phyloP scores from a whole-genome alignment of 2,329 filamentous ascomycete genomes.

The Bipolaris sorokiniana region DNA sequence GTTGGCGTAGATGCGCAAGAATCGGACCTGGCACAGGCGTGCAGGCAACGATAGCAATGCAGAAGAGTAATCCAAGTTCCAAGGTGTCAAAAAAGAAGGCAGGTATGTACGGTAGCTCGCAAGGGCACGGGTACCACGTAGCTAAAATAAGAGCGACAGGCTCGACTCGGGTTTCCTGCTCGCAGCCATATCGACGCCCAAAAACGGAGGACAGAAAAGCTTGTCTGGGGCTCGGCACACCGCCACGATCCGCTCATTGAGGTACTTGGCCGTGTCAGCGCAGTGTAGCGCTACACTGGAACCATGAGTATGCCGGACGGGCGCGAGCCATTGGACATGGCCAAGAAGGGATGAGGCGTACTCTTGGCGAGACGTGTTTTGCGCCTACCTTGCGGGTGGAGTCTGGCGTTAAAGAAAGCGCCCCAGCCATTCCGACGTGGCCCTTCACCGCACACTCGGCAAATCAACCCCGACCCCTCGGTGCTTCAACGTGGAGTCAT shows the following conservation, averaged over 20 bases:
- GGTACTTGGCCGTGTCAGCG: slow-evolving; percentile 8
- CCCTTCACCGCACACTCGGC: slow-evolving; percentile 4
- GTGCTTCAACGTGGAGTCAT: background rate
- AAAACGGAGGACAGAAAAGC: slow-evolving; percentile 15
- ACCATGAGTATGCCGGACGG: slow-evolving; percentile 8
- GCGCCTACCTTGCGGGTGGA: slow-evolving; percentile 5
- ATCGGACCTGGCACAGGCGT: slow-evolving; percentile 6
- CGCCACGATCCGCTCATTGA: slow-evolving; percentile 18
- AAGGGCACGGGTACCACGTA: slow-evolving; percentile 20
- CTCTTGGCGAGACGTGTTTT: slow-evolving; percentile 4
- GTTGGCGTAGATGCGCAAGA: slow-evolving; percentile 2
- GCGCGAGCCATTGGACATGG: slow-evolving; percentile 14
- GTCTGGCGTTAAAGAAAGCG: slow-evolving; percentile 10
- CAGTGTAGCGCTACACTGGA: slow-evolving; percentile 15
- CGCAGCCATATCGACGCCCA: slow-evolving; percentile 9
- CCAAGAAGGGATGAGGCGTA: slow-evolving; percentile 6
- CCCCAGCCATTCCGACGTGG: slow-evolving; percentile 14
- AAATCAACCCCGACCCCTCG: background rate
- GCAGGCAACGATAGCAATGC: slow-evolving; percentile 4
- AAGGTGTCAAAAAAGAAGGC: background rate
- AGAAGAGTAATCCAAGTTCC: slow-evolving; percentile 9
- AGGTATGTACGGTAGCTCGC: slow-evolving; percentile 9
- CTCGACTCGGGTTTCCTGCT: slow-evolving; percentile 16
- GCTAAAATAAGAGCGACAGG: slow-evolving; percentile 21
- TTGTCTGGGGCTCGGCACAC: slow-evolving; percentile 18